phyloP scores from a whole-genome alignment of 768 basidiomycete species.

The Panus rudis region DNA sequence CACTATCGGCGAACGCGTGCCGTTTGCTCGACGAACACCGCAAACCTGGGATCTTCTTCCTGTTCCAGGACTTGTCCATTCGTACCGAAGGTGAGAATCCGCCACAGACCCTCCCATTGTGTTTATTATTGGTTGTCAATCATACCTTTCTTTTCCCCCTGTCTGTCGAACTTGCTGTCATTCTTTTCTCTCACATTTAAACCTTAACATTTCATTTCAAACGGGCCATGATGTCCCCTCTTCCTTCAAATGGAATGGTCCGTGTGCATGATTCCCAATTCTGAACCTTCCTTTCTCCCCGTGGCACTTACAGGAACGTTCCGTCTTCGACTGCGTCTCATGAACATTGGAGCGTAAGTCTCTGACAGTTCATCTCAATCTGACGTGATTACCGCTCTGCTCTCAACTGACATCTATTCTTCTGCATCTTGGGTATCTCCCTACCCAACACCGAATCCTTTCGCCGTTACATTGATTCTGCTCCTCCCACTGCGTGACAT shows the following conservation, averaged over 20 bases:
- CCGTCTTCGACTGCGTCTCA: slow-evolving; percentile 77
- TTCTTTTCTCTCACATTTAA: background rate
- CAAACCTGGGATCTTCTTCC: slow-evolving; percentile 85
- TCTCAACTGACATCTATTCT: slow-evolving; percentile 2
- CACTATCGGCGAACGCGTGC: slow-evolving; percentile 80
- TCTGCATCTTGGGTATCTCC: background rate
- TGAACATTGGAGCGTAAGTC: slow-evolving; percentile 89
- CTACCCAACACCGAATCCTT: background rate
- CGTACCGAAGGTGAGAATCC: slow-evolving; percentile 72
- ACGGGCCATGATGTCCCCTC: too few relatives aligned
- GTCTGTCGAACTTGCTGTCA: too few relatives aligned
- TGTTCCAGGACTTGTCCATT: slow-evolving; percentile 91
- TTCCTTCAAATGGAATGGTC: background rate
- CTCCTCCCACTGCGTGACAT: slow-evolving; percentile 1
- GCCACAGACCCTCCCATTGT: background rate
- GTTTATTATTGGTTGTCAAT: background rate
- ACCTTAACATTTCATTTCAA: too few relatives aligned
- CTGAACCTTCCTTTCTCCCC: slow-evolving; percentile 7
- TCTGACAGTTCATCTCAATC: slow-evolving; percentile 8
- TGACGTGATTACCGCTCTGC: slow-evolving; percentile 5
- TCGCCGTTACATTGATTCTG: background rate
- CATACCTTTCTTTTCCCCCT: too few relatives aligned
- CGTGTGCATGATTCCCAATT: slow-evolving; percentile 1
- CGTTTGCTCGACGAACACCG: slow-evolving; percentile 80
- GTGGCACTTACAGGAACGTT: slow-evolving; percentile 82